Base-by-base conservation (phyloP, 148 eudicot species). In the Gaultheria prostrata region DNA sequence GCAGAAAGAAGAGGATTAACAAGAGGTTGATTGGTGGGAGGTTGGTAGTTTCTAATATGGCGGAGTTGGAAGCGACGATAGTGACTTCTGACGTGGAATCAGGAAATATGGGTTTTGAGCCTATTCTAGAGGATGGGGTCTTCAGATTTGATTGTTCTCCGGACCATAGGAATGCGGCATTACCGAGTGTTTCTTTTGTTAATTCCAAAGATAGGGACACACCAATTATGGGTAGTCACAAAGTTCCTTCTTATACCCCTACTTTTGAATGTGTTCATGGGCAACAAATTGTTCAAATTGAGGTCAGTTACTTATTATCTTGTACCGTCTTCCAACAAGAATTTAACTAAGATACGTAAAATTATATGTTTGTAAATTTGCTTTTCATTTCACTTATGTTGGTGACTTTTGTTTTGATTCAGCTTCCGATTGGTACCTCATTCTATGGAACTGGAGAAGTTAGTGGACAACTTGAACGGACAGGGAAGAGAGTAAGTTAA, bases 391-490 rank as follows among this genome's bases (percentile, higher is more conserved):
- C 43, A 30, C 56, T 80, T 21, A 76, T 71, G 13, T 18, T 57
- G 54, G 35, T 11, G 54, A 10, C 75, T 63, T 49, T 77, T 24
- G 56, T 45, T 76, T 61, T 59, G 4, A 28, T 84, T 85, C 87
- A 97, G 98, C 89, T 97, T 85, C 99, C 98, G 7, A 61, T 67
- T 14, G 95, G 95, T 53, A 95, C 99, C 85, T 90, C 95, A 56
- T 93, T 97, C 84, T 97, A 97, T 91, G 99, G 99, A 90, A 97
- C 99, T 21, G 99, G 99, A 89, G 99, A 97, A 92, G 99, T 91
- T 86, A 92, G 98, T 84, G 99, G 99, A 82, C 92, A 89, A 74
- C 99, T 97, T 84, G 98, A 97, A 87, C 87, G 99, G 86, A 95
- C 97, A 8, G 98, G 99, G 80, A 97, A 92, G 85, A 93, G 95